Evolutionary conservation across 352 stramenopile genomes (phyloP).

Genomic region (Globisporangium lucens): DNA sequence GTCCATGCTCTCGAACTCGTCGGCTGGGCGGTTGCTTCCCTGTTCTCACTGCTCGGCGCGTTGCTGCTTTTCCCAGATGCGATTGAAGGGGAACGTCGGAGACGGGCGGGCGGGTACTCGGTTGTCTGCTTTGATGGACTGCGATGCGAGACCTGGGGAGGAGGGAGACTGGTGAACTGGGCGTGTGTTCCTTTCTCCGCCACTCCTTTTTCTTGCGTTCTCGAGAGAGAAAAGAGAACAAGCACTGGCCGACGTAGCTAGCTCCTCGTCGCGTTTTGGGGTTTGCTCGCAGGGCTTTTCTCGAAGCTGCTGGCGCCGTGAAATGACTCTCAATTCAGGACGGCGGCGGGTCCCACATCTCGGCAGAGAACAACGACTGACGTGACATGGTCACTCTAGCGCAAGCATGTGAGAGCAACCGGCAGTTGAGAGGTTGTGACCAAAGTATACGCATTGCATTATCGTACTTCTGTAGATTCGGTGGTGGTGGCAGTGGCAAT

Average conservation of each 20-base stretch:
- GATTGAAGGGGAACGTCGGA: not conserved
- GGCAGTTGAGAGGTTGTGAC: not conserved
- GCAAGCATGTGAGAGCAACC: not conserved
- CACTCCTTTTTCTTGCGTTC: conserved; percentile 5
- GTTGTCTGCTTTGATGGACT: conserved; percentile 6
- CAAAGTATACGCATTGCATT: not conserved
- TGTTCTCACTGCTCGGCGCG: not conserved
- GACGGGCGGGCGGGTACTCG: conserved; percentile 14
- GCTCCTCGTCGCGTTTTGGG: conserved; percentile 10
- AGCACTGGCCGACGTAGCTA: not conserved
- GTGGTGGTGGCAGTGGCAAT: not conserved
- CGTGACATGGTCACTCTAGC: not conserved
- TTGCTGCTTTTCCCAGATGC: conserved; percentile 11
- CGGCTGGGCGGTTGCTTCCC: too few relatives aligned
- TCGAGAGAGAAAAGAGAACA: not conserved
- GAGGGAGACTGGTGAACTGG: not conserved
- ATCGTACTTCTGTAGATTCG: not conserved
- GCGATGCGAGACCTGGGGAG: not conserved
- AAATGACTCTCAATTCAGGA: conserved; percentile 29
- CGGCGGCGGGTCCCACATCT: conserved; percentile 25
- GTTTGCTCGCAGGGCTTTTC: conserved; percentile 8
- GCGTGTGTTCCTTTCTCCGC: conserved; percentile 17
- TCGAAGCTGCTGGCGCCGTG: not conserved
- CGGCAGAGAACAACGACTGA: conserved; percentile 1
- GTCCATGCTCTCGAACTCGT: conserved; percentile 21